Evolutionary conservation across 306 rosid species (phyloP), one percentile per base, ranked within the genome.

Genomic region (Begonia masoniana): DNA sequence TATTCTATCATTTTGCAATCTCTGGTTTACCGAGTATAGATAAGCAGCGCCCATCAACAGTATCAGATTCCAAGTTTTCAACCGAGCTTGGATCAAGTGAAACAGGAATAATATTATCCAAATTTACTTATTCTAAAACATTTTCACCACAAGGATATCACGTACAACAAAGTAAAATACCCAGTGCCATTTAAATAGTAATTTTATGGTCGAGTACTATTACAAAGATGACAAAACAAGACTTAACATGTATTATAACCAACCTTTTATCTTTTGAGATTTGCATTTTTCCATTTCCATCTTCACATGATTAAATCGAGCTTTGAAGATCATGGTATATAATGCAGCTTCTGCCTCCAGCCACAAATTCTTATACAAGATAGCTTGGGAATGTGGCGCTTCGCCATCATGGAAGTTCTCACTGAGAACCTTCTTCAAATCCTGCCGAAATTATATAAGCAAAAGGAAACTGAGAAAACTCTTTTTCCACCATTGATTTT

Each of bases 281-380:
- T 54, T 59, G 26, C 49, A 26, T 58, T 68, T 76, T 61, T 83
- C 88, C 81, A 83, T 83, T 76, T 86, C 93, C 54, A 47, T 67
- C 75, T 81, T 92, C 68, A 82, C 58, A 52, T 78, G 74, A 70
- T 72, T 66, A 66, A 69, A 86, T 23, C 95, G 99, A 66, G 79
- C 86, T 70, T 53, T 92, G 70, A 68, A 83, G 54, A 61, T 66
- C 62, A 68, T 31, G 24, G 94, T 76, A 71, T 94, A 92, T 13
- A 92, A 64, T 57, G 72, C 80, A 74, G 99, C 99, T 74, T 92
- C 99, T 58, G 99, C 95, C 69, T 92, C 96, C 9, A 86, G 93
- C 99, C 99, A 92, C 12, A 92, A 83, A 57, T 81, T 77, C 75
- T 76, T 92, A 66, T 77, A 92, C 56, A 92, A 67, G 43, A 58